A percentile compares a stretch with the other conserved stretches of the same genome.
phyloP scores from a whole-genome alignment of 1,139 yeast genomes.

The Kodamaea arcana region DNA sequence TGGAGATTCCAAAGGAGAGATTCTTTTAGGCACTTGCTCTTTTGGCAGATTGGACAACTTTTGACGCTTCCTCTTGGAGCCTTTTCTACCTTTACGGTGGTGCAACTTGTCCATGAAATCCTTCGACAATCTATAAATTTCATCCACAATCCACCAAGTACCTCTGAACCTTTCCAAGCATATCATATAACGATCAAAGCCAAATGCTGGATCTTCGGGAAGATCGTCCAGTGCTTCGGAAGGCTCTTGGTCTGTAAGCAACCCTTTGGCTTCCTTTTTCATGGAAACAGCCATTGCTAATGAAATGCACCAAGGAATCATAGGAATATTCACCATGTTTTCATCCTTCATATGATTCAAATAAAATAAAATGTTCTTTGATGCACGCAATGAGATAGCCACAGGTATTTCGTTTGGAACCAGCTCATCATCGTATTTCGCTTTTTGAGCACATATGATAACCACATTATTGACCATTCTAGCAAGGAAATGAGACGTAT shows the following conservation, averaged over 20 bases:
- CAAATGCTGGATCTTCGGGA: slow-evolving; percentile 1
- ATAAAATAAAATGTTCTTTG: slow-evolving; percentile 27
- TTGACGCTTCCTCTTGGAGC: slow-evolving; percentile 4
- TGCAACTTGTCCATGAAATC: slow-evolving; percentile 21
- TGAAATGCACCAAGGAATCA: slow-evolving; percentile 27
- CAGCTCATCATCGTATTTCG: slow-evolving; percentile 22
- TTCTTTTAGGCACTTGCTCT: not conserved
- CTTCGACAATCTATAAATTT: slow-evolving; percentile 21
- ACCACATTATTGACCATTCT: slow-evolving; percentile 26
- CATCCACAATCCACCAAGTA: slow-evolving; percentile 31
- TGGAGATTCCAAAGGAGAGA: not conserved
- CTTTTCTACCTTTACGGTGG: slow-evolving; percentile 8
- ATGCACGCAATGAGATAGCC: slow-evolving; percentile 18
- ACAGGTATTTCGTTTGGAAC: slow-evolving; percentile 24
- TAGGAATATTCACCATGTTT: slow-evolving; percentile 21
- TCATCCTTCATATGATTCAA: slow-evolving; percentile 17
- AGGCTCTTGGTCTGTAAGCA: slow-evolving; percentile 3
- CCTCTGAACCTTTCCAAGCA: slow-evolving; percentile 20
- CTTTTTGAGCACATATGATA: slow-evolving; percentile 25
- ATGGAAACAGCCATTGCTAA: slow-evolving; percentile 19
- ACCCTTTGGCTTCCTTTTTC: slow-evolving; percentile 12
- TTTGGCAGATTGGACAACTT: slow-evolving; percentile 1
- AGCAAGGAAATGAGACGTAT: slow-evolving; percentile 21
- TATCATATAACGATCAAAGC: slow-evolving; percentile 18
- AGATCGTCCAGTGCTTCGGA: slow-evolving; percentile 1